These are phyloP conservation scores for Diplogelasinospora grovesii DNA, from an alignment of 495 filamentous ascomycete species.

Conservation along the genomic window DNA sequence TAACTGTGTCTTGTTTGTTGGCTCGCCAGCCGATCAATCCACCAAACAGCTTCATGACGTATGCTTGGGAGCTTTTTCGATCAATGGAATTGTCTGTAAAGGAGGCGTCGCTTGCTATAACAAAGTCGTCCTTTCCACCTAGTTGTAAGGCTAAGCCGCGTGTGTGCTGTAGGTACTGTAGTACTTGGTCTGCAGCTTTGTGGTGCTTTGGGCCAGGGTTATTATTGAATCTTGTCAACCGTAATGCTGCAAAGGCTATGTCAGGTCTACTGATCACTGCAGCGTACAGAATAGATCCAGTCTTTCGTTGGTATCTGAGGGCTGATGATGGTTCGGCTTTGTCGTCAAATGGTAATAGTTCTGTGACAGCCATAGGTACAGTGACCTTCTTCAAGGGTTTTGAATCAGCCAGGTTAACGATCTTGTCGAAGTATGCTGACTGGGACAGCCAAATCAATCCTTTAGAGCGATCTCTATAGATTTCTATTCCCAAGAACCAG, in stretches of 20 bases:
- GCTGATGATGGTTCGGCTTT: neutral
- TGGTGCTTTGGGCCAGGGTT: constrained; percentile 10
- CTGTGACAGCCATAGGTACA: neutral
- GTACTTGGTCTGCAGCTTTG: constrained; percentile 5
- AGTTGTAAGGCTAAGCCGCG: constrained; percentile 2
- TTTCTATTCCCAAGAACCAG: constrained; percentile 10
- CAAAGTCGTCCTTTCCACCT: constrained; percentile 5
- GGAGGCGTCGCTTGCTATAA: constrained; percentile 2
- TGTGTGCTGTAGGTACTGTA: constrained; percentile 5
- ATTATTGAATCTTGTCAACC: neutral
- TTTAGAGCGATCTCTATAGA: constrained; percentile 4
- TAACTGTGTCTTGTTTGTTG: too few species aligned
- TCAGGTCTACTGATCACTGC: constrained; percentile 9
- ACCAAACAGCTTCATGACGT: too few species aligned
- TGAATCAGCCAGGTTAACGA: constrained; percentile 1
- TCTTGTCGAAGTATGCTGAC: constrained; percentile 6
- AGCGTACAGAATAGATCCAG: constrained; percentile 8
- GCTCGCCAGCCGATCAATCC: too few species aligned
- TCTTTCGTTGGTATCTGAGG: constrained; percentile 2
- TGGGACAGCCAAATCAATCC: constrained; percentile 9
- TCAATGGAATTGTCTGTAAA: constrained; percentile 2
- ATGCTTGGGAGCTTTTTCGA: too few species aligned
- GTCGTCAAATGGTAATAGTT: constrained; percentile 1
- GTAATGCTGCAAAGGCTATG: constrained; percentile 6
- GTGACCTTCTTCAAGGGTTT: neutral